phyloP scores from a whole-genome alignment of 176 grass and related monocot genomes.

The Musa beccarii region DNA sequence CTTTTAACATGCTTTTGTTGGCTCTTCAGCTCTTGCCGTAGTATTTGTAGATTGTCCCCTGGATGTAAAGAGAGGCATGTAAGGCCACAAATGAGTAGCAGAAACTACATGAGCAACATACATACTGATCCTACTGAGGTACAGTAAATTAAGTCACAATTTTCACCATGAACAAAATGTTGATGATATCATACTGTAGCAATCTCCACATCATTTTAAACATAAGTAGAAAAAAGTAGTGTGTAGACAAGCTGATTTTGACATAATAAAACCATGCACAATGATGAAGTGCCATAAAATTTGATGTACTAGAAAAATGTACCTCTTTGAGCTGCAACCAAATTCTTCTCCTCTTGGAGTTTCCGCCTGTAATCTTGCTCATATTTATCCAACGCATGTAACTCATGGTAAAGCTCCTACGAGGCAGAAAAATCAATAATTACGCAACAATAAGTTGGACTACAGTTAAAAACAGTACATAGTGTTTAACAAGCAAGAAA shows the following conservation, averaged over 20 bases:
- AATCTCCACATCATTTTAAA: neutral
- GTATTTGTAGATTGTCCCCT: conserved; percentile 65
- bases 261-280: neutral
- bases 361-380: conserved; percentile 58
- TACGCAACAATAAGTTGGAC: neutral
- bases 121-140: neutral
- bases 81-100: conserved; percentile 1
- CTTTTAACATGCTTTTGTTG: conserved; percentile 84
- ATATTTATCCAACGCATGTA: conserved; percentile 76
- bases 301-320: conserved; percentile 6
- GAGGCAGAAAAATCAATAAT: neutral
- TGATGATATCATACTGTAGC: neutral
- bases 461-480: neutral
- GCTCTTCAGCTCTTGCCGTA: conserved; percentile 66
- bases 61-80: conserved; percentile 18
- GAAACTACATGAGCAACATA: neutral
- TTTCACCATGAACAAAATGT: neutral
- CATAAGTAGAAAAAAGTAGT: neutral
- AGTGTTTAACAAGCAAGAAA: neutral
- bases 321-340: conserved; percentile 43
- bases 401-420: conserved; percentile 86
- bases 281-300: conserved; percentile 7
- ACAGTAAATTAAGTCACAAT: neutral
- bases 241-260: neutral
- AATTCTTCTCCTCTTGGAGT: conserved; percentile 35